Percentiles rank a stretch among this genome's conserved stretches.
These are phyloP conservation scores for Suhomyces kilbournensis DNA, from an alignment of 805 yeast species.

Conservation along the genomic window DNA sequence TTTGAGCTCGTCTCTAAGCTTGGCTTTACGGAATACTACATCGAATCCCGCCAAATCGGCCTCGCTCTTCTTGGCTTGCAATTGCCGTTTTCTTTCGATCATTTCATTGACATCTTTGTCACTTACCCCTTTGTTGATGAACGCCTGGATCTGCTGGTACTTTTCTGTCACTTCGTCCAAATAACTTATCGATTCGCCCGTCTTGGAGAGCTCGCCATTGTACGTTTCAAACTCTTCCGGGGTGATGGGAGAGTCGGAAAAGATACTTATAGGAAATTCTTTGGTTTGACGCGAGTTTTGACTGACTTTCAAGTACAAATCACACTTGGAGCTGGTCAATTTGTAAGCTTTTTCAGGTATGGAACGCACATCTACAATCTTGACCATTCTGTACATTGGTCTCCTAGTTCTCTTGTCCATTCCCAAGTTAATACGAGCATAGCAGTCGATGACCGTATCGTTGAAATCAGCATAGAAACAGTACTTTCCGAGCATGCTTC, in stretches of 20 bases:
- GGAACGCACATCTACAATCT: constrained; percentile 61
- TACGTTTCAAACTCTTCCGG: constrained; percentile 74
- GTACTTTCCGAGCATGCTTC: constrained; percentile 68
- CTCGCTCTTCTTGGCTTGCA: constrained; percentile 40
- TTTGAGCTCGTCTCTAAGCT: constrained; percentile 67
- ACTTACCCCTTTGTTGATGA: constrained; percentile 66
- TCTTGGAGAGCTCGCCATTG: constrained; percentile 55
- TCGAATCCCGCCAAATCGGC: constrained; percentile 40
- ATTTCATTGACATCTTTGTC: constrained; percentile 74
- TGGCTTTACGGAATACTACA: constrained; percentile 72
- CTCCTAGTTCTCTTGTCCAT: constrained; percentile 56
- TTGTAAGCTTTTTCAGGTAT: constrained; percentile 41
- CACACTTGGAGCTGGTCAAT: constrained; percentile 42
- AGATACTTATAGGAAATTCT: constrained; percentile 70
- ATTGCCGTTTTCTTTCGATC: constrained; percentile 66
- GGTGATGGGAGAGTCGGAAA: constrained; percentile 75
- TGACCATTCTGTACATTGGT: constrained; percentile 79
- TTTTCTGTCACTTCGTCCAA: constrained; percentile 63
- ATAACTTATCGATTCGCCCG: constrained; percentile 58
- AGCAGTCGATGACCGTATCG: constrained; percentile 66
- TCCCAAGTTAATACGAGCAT: constrained; percentile 82
- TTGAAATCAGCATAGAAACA: constrained; percentile 82
- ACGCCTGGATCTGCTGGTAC: constrained; percentile 54
- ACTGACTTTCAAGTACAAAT: constrained; percentile 64
- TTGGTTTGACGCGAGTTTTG: constrained; percentile 75